Base-by-base conservation (phyloP, 2,329 filamentous ascomycete genomes). In the Penicillium sp. region DNA sequence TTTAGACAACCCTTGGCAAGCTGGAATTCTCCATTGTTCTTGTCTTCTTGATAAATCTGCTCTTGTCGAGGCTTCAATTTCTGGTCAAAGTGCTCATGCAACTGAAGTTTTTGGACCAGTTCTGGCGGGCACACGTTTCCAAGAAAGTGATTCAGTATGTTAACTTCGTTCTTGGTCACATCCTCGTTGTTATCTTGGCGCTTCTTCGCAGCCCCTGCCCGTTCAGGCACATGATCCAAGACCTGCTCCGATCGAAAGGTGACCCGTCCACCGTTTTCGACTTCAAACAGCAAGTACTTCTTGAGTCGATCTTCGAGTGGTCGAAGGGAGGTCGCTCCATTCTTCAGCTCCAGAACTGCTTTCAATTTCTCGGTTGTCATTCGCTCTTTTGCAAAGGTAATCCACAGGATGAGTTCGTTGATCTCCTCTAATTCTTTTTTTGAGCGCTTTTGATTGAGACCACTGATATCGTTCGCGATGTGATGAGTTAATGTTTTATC, bases 321-420 rank as follows among this genome's bases (percentile, higher is more conserved):
- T n/a, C 61, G 51, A 9, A 67, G 49, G 1, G 62, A 64, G 9
- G 49, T 47, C 30, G 65, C 61, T 4, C 61, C 59, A 10, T 54
- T 64, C 18, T 62, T 60, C 2, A 59, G 23, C 37, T 62, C 55
- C 7, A 67, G 50, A 1, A 60, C 55, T 4, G 61, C 57, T 13
- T 59, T 54, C 45, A 67, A 59, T 13, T 59, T 53, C 17, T 46
- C 39, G 1, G 60, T 34, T 9, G 49, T 41, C 9, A 64, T 51
- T 41, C 54, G 52, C 15, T 56, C 52, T 15, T 52, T 56, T 8
- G 56, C 57, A n/a, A 52, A 57, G 17, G 60, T 51, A 44, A 64
- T 56, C 62, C 64, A 67, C 15, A 55, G 52, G 21, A 65, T 56
- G 30, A 67, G 54, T 24, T 62, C 60, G 32, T 66, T 66, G 8